phyloP scores from a whole-genome alignment of 2,329 filamentous ascomycete genomes.

The Fusarium graminum region DNA sequence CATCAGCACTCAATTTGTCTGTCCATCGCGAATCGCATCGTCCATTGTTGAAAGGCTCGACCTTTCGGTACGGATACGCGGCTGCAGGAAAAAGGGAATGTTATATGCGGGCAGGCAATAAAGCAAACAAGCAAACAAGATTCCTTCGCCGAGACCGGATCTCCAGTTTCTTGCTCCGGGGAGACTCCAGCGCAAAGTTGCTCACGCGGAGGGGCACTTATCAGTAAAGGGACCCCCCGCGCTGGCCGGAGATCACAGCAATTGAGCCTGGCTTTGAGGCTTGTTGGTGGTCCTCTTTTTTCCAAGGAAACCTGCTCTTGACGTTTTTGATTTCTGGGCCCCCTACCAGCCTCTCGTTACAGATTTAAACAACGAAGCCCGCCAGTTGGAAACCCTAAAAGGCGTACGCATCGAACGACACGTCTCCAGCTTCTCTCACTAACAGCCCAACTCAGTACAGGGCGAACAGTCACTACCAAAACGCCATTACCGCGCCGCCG shows the following conservation, averaged over 20 bases:
- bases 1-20: conserved; percentile 43
- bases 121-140: conserved; percentile 24
- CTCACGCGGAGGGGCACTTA: conserved; percentile 25
- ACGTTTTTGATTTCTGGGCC: conserved; percentile 38
- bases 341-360: conserved; percentile 39
- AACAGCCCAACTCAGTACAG: conserved; percentile 19
- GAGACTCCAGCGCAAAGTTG: conserved; percentile 19
- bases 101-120: conserved; percentile 12
- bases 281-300: conserved; percentile 44
- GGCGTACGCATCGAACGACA: conserved; percentile 20
- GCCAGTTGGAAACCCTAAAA: conserved; percentile 21
- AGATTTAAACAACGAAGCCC: conserved; percentile 42
- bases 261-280: conserved; percentile 38
- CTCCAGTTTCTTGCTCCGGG: conserved; percentile 18
- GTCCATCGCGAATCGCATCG: conserved; percentile 34
- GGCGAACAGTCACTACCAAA: conserved; percentile 15
- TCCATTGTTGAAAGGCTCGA: conserved; percentile 4
- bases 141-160: conserved; percentile 3
- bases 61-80: conserved; percentile 15
- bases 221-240: conserved; percentile 36
- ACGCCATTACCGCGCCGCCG: conserved; percentile 28
- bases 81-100: conserved; percentile 9
- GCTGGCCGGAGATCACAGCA: conserved; percentile 34
- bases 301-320: conserved; percentile 47
- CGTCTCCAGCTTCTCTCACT: conserved; percentile 12